These are phyloP conservation scores for Gnomoniopsis smithogilvyi DNA, from an alignment of 2,329 filamentous ascomycete genomes.

Conservation along the genomic window DNA sequence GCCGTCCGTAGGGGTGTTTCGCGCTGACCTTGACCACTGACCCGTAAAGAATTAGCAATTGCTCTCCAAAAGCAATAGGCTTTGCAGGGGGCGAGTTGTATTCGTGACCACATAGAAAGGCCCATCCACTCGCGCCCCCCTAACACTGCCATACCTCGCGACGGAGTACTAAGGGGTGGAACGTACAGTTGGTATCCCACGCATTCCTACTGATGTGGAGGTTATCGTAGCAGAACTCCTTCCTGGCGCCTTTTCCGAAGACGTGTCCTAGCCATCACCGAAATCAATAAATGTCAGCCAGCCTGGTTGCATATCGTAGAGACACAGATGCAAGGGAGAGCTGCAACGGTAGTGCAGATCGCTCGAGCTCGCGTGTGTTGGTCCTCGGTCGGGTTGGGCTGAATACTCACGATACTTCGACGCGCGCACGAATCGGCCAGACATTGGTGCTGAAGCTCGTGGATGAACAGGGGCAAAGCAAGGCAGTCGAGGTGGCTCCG, in stretches of 20 bases:
- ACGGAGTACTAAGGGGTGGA: neutral
- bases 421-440: constrained; percentile 64
- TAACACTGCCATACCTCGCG: neutral
- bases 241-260: constrained; percentile 92
- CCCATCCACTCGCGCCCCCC: neutral
- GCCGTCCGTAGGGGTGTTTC: neutral
- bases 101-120: neutral
- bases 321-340: constrained; percentile 14
- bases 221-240: constrained; percentile 99
- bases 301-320: constrained; percentile 27
- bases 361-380: constrained; percentile 19
- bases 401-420: constrained; percentile 63
- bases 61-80: neutral
- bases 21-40: neutral
- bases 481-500: neutral
- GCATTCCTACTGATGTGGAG: constrained; percentile 96
- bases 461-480: neutral
- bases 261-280: constrained; percentile 74
- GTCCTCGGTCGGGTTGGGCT: constrained; percentile 12
- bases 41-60: neutral
- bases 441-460: constrained; percentile 38
- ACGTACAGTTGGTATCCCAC: constrained; percentile 81
- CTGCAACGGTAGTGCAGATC: constrained; percentile 1
- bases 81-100: no score
- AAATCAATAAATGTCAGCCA: constrained; percentile 24